These are phyloP conservation scores for Cornus kousa DNA, from an alignment of 148 eudicot species.

Conservation along the genomic window DNA sequence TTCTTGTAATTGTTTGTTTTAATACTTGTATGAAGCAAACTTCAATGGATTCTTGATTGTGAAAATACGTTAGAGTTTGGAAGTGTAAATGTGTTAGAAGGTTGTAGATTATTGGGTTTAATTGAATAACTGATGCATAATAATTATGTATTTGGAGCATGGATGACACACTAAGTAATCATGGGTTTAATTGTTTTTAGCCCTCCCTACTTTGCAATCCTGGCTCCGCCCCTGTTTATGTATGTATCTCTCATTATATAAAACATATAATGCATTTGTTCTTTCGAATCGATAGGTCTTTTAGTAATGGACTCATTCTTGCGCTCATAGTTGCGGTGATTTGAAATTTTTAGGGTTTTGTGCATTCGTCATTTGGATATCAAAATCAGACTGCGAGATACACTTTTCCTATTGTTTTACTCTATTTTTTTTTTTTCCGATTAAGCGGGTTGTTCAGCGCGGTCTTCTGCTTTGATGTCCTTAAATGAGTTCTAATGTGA, in stretches of 20 bases:
- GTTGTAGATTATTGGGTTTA: no score
- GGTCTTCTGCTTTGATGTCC: not conserved
- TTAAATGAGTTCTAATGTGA: not conserved
- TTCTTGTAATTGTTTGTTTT: no score
- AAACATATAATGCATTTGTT: constrained; percentile 4
- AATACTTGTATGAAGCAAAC: no score
- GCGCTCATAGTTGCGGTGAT: not conserved
- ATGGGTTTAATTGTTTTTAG: no score
- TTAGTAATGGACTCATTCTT: not conserved
- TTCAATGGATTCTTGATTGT: no score
- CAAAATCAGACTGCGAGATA: not conserved
- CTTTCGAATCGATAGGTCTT: not conserved
- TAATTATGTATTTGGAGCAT: no score
- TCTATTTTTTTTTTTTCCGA: not conserved
- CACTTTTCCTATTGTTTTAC: not conserved
- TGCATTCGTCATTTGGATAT: not conserved
- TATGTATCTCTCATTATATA: not conserved
- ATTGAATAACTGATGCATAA: no score
- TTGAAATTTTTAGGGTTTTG: not conserved
- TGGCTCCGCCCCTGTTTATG: no score
- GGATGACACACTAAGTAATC: no score
- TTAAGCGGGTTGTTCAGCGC: not conserved
- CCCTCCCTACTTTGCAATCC: no score
- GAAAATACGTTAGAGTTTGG: no score
- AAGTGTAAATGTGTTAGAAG: no score